Evolutionary conservation across 2,329 filamentous ascomycete species (phyloP).

Genomic region (Paecilomyces formosus): DNA sequence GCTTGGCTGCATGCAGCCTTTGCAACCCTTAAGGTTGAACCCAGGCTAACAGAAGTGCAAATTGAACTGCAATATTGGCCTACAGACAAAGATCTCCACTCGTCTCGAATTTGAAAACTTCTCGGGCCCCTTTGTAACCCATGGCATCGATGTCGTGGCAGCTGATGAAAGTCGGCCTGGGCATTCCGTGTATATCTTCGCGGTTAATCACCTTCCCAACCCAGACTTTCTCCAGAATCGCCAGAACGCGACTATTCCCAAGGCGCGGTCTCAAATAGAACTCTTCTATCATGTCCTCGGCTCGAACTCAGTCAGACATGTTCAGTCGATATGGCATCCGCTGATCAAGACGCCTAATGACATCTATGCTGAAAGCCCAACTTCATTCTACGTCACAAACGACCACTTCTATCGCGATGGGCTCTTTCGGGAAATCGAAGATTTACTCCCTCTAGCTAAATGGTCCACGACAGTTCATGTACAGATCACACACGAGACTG

Average conservation of each 20-base stretch:
- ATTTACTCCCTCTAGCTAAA: slow-evolving; percentile 30
- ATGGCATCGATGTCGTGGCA: slow-evolving; percentile 54
- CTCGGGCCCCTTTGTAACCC: slow-evolving; percentile 47
- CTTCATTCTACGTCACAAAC: slow-evolving; percentile 52
- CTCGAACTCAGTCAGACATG: slow-evolving; percentile 27
- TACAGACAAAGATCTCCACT: slow-evolving; percentile 39
- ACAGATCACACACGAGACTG: slow-evolving; percentile 19
- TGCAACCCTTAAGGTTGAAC: neutral
- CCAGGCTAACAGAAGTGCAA: neutral
- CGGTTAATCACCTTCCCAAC: slow-evolving; percentile 48
- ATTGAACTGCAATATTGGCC: neutral
- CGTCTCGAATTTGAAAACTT: slow-evolving; percentile 47
- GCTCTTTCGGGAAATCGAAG: slow-evolving; percentile 41
- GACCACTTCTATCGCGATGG: slow-evolving; percentile 51
- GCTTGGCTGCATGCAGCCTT: neutral
- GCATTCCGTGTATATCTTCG: slow-evolving; percentile 50
- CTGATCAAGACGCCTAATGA: slow-evolving; percentile 54
- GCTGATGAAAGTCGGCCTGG: slow-evolving; percentile 36
- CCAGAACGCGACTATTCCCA: neutral
- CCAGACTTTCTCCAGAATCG: neutral
- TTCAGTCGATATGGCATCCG: slow-evolving; percentile 48
- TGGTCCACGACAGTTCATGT: slow-evolving; percentile 48
- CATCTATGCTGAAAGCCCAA: slow-evolving; percentile 41
- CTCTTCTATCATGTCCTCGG: neutral
- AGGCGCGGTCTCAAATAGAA: neutral